A percentile compares a stretch with the other conserved stretches of the same genome.
These are phyloP conservation scores for Puccinellia tenuiflora DNA, from an alignment of 176 grass and related monocot genomes.

Conservation along the genomic window DNA sequence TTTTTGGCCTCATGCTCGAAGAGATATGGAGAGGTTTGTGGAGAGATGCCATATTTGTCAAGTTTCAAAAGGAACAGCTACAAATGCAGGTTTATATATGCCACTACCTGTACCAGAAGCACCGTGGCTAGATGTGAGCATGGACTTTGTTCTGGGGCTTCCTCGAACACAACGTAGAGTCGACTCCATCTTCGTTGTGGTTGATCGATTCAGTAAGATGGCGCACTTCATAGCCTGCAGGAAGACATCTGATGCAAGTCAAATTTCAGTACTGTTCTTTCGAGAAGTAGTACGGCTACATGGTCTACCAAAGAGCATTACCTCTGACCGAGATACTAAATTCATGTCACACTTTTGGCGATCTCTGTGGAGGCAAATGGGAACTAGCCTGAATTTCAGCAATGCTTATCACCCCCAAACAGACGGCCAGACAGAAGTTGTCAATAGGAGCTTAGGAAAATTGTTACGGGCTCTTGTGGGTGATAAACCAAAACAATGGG, in stretches of 20 bases:
- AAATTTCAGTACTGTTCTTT: background rate
- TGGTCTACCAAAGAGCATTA: background rate
- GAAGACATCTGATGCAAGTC: slow-evolving; percentile 6
- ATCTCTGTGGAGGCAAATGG: background rate
- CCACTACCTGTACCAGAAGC: background rate
- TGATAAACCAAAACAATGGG: slow-evolving; percentile 9
- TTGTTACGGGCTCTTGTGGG: background rate
- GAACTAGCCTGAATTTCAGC: background rate
- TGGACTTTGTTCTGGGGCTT: slow-evolving; percentile 20
- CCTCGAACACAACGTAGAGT: background rate
- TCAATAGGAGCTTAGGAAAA: background rate
- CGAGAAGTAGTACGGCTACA: background rate
- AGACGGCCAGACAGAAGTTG: background rate
- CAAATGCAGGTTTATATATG: background rate
- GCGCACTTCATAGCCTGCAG: background rate
- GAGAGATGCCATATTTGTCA: background rate
- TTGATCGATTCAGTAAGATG: slow-evolving; percentile 27
- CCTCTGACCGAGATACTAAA: background rate
- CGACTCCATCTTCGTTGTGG: slow-evolving; percentile 5
- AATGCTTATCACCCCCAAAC: too few species aligned
- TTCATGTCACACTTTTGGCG: background rate
- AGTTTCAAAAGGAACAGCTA: background rate
- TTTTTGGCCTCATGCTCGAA: slow-evolving; percentile 1
- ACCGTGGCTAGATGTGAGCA: background rate
- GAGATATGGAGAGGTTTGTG: slow-evolving; percentile 7